Base-by-base conservation (phyloP, 441 rosid species). In the Pelargonium cotyledonis region DNA sequence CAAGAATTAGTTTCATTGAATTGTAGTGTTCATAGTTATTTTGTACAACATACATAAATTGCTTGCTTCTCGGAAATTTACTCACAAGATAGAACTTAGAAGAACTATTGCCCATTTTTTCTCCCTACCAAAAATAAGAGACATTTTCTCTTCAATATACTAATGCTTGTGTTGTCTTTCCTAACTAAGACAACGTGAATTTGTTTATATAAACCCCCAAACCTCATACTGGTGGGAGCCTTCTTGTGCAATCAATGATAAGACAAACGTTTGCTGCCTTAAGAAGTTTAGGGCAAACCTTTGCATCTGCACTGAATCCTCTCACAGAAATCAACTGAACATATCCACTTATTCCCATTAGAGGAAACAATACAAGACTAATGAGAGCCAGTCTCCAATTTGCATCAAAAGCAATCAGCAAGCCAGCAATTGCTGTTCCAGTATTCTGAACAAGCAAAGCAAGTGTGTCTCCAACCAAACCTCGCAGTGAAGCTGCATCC, bases 221-320 rank as follows among this genome's bases (percentile, higher is more conserved):
- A 29, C 35, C 35, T 29, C 35, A 29, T 29, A 29, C 35, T 29
- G 35, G 4, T 29, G 3, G 35, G 35, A 29, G 35, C 35, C 35
- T 29, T 29, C 35, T 29, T 29, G 46, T 58, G n/a, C 23, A 29
- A 58, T 19, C 14, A 57, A 57, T 3, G 26, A 31, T 3, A 31
- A 31, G 38, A 31, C 38, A 31, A 31, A 31, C 4, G 38, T 31
- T 31, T 31, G 38, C 6, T 31, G 38, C 38, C 26, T 18, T 35
- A 40, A 1, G 15, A 63, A 49, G 26, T 10, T 2, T 35, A 16
- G 68, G 64, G 41, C 71, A 31, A 76, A 85, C 96, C 86, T 88
- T 85, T 40, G 88, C 89, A 35, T 88, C 86, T 12, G 86, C 92
- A 23, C 90, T 85, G 80, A 90, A 87, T 40, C 94, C 94, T 66